These are phyloP conservation scores for Orobanche coerulescens DNA, from an alignment of 257 asterid genomes.

Conservation along the genomic window DNA sequence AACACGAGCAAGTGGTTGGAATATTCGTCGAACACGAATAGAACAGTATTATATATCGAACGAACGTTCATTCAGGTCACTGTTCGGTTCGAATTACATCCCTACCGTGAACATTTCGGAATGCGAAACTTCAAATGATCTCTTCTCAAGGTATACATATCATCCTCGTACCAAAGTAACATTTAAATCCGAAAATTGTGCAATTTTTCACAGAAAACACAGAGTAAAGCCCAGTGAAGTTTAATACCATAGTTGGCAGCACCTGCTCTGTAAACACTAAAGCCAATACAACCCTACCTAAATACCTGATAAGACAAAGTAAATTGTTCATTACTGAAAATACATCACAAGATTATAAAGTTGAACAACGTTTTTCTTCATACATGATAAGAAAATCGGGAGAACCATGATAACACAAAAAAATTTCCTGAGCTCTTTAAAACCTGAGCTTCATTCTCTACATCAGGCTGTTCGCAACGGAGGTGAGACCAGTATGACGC, in stretches of 20 bases:
- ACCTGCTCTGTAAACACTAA: not conserved
- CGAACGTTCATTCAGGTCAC: no score
- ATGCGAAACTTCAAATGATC: no score
- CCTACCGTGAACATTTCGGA: no score
- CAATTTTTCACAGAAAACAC: not conserved
- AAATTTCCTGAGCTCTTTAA: not conserved
- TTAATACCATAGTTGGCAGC: not conserved
- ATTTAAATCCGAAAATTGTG: no score
- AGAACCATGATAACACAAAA: conserved; percentile 6
- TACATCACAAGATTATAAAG: conserved; percentile 18
- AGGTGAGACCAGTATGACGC: conserved; percentile 92
- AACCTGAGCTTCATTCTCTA: conserved; percentile 18
- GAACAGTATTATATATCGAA: no score
- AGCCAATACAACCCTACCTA: no score
- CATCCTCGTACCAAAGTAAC: no score
- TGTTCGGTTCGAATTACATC: no score
- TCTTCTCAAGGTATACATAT: no score
- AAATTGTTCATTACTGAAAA: conserved; percentile 1
- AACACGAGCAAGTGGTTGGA: no score
- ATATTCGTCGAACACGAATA: no score
- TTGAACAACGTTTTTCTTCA: conserved; percentile 12
- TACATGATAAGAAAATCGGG: not conserved
- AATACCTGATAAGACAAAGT: not conserved
- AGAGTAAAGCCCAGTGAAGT: not conserved
- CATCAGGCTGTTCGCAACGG: conserved; percentile 78